These are phyloP conservation scores for Stemphylium beticola DNA, from an alignment of 2,329 filamentous ascomycete genomes.

Conservation along the genomic window DNA sequence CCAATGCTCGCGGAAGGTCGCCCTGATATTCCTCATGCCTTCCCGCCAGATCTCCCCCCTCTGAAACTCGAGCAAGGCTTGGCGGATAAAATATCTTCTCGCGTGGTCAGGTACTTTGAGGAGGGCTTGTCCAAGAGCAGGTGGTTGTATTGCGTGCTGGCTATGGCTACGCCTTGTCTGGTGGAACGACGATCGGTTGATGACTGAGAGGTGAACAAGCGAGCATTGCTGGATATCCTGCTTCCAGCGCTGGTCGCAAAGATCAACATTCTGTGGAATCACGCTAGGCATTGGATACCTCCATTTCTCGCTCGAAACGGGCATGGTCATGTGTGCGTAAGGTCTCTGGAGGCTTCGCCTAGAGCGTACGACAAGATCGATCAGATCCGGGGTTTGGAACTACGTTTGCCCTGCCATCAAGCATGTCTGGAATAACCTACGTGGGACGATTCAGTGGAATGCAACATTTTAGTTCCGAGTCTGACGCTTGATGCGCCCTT, in stretches of 20 bases:
- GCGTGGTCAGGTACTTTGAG: slow-evolving; percentile 12
- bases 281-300: background rate
- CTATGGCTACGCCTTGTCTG: background rate
- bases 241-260: background rate
- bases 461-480: background rate
- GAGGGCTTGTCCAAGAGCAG: background rate
- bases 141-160: background rate
- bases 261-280: background rate
- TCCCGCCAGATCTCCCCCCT: background rate
- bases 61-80: slow-evolving; percentile 16
- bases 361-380: slow-evolving; percentile 30
- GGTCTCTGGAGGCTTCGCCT: slow-evolving; percentile 13
- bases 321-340: slow-evolving; percentile 17
- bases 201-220: background rate
- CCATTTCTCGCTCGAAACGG: background rate
- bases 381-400: slow-evolving; percentile 33
- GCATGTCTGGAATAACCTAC: slow-evolving; percentile 26
- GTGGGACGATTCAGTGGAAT: background rate
- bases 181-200: slow-evolving; percentile 1
- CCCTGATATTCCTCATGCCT: slow-evolving; percentile 9
- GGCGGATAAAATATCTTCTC: slow-evolving; percentile 9
- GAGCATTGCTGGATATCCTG: background rate
- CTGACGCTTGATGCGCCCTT: background rate
- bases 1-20: slow-evolving; percentile 20
- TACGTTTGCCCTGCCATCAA: slow-evolving; percentile 28